phyloP scores from a whole-genome alignment of 257 asterid species.

The Solanum rostratum region DNA sequence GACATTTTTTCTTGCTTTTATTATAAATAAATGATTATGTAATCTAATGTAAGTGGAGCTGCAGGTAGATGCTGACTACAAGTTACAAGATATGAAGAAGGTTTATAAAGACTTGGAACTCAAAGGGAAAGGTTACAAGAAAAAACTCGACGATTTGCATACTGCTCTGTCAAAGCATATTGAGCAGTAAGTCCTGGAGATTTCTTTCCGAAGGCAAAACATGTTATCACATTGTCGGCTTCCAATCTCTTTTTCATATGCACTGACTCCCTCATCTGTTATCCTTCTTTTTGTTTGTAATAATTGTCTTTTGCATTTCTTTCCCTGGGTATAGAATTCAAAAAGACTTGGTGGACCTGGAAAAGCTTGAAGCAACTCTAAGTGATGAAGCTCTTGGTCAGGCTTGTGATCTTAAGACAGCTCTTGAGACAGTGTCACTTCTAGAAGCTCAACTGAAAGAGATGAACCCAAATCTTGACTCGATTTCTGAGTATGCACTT shows the following conservation, averaged over 20 bases:
- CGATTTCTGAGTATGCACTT: slow-evolving; percentile 73
- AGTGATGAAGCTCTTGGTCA: slow-evolving; percentile 51
- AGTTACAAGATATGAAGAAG: slow-evolving; percentile 82
- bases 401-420: slow-evolving; percentile 50
- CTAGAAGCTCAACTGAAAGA: slow-evolving; percentile 93
- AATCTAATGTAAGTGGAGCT: slow-evolving; percentile 1
- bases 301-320: background rate
- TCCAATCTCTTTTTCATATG: background rate
- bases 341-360: slow-evolving; percentile 80
- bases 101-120: slow-evolving; percentile 55
- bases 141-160: slow-evolving; percentile 66
- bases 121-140: slow-evolving; percentile 73
- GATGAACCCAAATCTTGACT: slow-evolving; percentile 94
- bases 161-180: slow-evolving; percentile 60
- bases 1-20: background rate
- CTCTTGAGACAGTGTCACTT: slow-evolving; percentile 79
- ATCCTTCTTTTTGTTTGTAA: background rate
- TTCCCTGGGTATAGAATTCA: slow-evolving; percentile 47
- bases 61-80: slow-evolving; percentile 95
- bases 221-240: background rate
- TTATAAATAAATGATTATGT: background rate
- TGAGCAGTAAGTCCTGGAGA: slow-evolving; percentile 65
- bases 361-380: slow-evolving; percentile 60
- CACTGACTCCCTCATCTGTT: background rate
- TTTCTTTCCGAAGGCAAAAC: background rate